Evolutionary conservation across 2,329 filamentous ascomycete genomes (phyloP).

Genomic region (Cladophialophora yegresii): DNA sequence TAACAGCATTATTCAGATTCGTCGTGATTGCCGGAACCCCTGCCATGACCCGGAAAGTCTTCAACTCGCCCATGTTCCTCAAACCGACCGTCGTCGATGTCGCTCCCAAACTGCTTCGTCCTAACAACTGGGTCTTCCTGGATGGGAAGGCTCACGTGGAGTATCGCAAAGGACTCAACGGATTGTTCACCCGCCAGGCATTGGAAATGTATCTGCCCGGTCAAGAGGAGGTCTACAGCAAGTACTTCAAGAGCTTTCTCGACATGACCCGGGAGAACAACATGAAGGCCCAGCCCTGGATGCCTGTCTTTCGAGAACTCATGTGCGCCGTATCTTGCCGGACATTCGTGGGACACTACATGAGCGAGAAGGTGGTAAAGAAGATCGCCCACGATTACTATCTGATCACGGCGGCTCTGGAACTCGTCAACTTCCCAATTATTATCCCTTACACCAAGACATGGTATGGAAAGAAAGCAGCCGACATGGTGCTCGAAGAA

Average conservation of each 20-base stretch:
- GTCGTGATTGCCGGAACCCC: slow-evolving; percentile 94
- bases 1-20: slow-evolving; percentile 61
- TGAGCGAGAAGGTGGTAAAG: slow-evolving; percentile 84
- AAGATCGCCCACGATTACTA: slow-evolving; percentile 97
- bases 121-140: slow-evolving; percentile 94
- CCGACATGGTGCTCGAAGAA: slow-evolving; percentile 86
- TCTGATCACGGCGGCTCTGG: slow-evolving; percentile 89
- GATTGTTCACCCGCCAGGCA: slow-evolving; percentile 87
- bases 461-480: slow-evolving; percentile 95
- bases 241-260: slow-evolving; percentile 79
- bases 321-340: slow-evolving; percentile 94
- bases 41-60: slow-evolving; percentile 93
- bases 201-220: slow-evolving; percentile 86
- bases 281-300: slow-evolving; percentile 79
- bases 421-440: slow-evolving; percentile 97
- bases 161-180: slow-evolving; percentile 94
- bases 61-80: slow-evolving; percentile 88
- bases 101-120: slow-evolving; percentile 87
- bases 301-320: slow-evolving; percentile 87
- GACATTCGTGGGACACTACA: slow-evolving; percentile 97
- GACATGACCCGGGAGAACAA: slow-evolving; percentile 70
- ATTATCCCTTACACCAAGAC: slow-evolving; percentile 93
- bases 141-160: slow-evolving; percentile 94
- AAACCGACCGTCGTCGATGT: slow-evolving; percentile 96
- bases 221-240: slow-evolving; percentile 87